Evolutionary conservation across 352 stramenopile species (phyloP), one percentile per base, ranked within the genome.

Genomic region (Pythium insidiosum): DNA sequence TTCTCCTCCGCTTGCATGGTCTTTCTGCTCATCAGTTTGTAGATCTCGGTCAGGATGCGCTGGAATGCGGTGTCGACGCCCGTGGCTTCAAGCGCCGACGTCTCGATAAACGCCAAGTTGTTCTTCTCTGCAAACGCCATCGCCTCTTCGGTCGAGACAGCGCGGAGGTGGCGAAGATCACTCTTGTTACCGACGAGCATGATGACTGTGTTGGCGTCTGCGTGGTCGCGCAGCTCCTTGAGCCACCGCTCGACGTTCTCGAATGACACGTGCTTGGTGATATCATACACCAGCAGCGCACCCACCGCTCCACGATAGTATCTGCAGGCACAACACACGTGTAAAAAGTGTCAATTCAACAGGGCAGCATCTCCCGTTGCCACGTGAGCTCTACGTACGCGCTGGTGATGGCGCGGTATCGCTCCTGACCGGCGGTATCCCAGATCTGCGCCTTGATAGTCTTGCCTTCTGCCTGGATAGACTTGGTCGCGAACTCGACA

Each of bases 401-500:
- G 61, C 72, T 95, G 36, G 90, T 97, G 58, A 97, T 97, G 25
- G 88, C 84, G 52, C 88, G 71, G 77, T 97, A 98, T 54, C 94
- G 68, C 59, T 97, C 92, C 66, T 97, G 91, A 2, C 92, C 92
- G 36, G 90, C 92, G 18, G 93, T 98, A 68, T 98, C 94, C 94
- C 94, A 98, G 53, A 98, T 98, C 75, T 98, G 94, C 39, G 92
- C 92, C 66, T 88, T 97, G 79, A 92, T 97, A 70, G 68, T 97
- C 73, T 97, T 98, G 46, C 88, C 94, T 65, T 99, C 95, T 16
- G 95, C 82, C 57, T 97, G 81, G 48, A 99, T 97, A 36, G 84
- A 98, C 73, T 99, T 99, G 57, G 95, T 98, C 7, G 96, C 96
- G 68, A 99, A 99, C 65, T 99, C 97, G 38, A 99, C 97, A 44